phyloP scores from a whole-genome alignment of 2,329 filamentous ascomycete genomes.

The Arthrobotrys iridis region DNA sequence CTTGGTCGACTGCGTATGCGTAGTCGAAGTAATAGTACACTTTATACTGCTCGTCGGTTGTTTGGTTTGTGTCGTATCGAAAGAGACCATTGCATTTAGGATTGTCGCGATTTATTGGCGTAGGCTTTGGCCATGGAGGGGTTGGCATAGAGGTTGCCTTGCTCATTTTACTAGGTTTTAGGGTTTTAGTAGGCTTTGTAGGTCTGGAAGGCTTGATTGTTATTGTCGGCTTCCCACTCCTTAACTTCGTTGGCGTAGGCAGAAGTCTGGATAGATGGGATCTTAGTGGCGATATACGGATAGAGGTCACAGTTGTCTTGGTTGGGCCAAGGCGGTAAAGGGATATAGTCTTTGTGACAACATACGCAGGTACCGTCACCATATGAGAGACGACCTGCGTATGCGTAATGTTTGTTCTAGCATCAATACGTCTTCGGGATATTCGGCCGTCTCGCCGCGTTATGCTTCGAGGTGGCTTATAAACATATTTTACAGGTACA shows the following conservation, averaged over 20 bases:
- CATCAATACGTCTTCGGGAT: not conserved
- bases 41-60: not conserved
- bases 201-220: not conserved
- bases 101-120: not conserved
- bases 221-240: too few relatives aligned
- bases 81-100: constrained; percentile 16
- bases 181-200: not conserved
- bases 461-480: not conserved
- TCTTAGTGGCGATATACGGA: too few relatives aligned
- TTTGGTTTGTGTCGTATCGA: not conserved
- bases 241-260: too few relatives aligned
- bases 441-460: not conserved
- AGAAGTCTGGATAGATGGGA: too few relatives aligned
- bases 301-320: not conserved
- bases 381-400: not conserved
- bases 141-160: too few relatives aligned
- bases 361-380: not conserved
- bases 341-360: not conserved
- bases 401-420: not conserved
- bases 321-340: not conserved
- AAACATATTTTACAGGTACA: not conserved
- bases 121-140: not conserved
- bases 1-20: not conserved
- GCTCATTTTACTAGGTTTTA: too few relatives aligned
- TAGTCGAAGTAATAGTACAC: constrained; percentile 33